Base-by-base conservation (phyloP, 768 basidiomycete genomes). In the Tephrocybe sp. region DNA sequence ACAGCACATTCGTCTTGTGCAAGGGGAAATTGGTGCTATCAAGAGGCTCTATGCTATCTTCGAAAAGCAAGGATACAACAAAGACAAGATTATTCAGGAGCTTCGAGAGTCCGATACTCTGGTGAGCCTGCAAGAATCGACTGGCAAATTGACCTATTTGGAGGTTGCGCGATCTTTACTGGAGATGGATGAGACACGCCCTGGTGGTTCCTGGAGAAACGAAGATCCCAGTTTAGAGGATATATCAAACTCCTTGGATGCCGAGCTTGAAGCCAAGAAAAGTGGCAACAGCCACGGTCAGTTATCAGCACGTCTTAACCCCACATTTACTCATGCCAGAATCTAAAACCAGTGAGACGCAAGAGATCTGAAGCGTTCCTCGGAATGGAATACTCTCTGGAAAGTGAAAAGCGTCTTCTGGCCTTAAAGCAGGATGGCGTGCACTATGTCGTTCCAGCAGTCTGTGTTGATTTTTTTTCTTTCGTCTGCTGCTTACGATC, bases 61-160 rank as follows among this genome's bases (percentile, higher is more conserved):
- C 41, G 56, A 57, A 45, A 53, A 57, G 16, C 35, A 31, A 14
- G 53, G 49, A 30, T 57, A 50, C 34, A 31, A 45, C 33, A 44
- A 55, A 22, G 56, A 57, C 8, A 40, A 51, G 48, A 57, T 57
- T 14, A 36, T 57, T 22, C 16, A 57, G 42, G 45, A 45, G n/a
- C 32, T 45, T 16, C 32, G 45, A 45, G 34, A 45, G n/a, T 36
- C 34, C 12, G 45, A 36, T 12, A 45, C 45, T 26, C 32, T 45
- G 13, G 17, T 4, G 11, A 16, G 9, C 20, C 45, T 45, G 12
- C 45, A 45, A 17, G 10, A 36, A 19, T 12, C 33, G 30, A 19
- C 34, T 12, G 16, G 1, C 17, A 19, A 17, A 8, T 11, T 45
- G 12, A 45, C 45, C 3, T 22, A 45, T 23, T 8, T 45, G 45